Base-by-base conservation (phyloP, 106 monocot genomes). In the Dendrobium officinale region DNA sequence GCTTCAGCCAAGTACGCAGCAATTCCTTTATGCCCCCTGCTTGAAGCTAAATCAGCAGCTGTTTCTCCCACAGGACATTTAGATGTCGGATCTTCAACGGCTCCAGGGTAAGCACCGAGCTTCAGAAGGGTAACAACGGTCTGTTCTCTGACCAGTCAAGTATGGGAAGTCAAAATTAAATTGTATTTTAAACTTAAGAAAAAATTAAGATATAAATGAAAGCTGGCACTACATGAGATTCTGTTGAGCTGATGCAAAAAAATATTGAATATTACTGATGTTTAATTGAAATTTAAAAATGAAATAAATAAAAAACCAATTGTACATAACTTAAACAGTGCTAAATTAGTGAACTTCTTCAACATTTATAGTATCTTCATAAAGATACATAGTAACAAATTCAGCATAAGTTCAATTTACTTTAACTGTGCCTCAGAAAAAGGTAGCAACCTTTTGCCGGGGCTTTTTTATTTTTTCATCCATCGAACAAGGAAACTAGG, bases 1-100 rank as follows among this genome's bases (percentile, higher is more conserved):
- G 86, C 84, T 85, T 94, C 91, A 33, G 94, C 90, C 67, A 95
- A 87, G 83, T 85, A 95, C 16, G 92, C 92, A 61, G 94, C 87
- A 80, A 95, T 92, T 73, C 95, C 92, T 81, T 88, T 90, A 82
- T 95, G 88, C 58, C 92, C 90, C 77, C 86, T 84, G 49, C 49
- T 59, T 76, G 90, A 90, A 80, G 92, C 95, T 78, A 92, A 82
- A 79, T 95, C 95, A 77, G 95, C 90, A 79, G 95, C 91, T 45
- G 90, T 92, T 81, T 59, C 84, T 51, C 91, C 94, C 72, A 42
- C 27, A 72, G 90, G 90, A 82, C 78, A 86, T 77, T 86, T 82
- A 18, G 88, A 86, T 45, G 90, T 95, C 73, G 95, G 95, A 55
- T 92, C 87, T 29, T 89, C 88, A 42, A 95, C 64, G 9, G 88